Evolutionary conservation across 1,139 yeast species (phyloP).

Genomic region (Geotrichum aggregatum): DNA sequence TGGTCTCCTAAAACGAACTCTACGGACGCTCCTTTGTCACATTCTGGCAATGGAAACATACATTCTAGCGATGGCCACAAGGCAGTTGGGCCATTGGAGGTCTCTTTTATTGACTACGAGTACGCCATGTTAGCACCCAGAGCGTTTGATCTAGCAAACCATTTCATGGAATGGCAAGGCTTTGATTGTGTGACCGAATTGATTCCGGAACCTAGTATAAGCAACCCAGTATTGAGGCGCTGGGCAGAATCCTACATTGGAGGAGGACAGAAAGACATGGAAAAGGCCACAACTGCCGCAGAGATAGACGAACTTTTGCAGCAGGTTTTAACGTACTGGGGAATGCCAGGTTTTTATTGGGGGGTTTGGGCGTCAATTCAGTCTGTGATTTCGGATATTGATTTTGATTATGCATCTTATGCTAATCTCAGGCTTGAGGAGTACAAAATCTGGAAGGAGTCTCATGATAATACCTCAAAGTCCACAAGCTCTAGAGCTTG

Average conservation of each 20-base stretch:
- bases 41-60: no score
- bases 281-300: constrained; percentile 13
- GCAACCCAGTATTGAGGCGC: constrained; percentile 47
- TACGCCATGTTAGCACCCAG: constrained; percentile 77
- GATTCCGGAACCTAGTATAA: constrained; percentile 51
- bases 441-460: constrained; percentile 61
- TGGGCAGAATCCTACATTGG: constrained; percentile 43
- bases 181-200: constrained; percentile 61
- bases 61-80: neutral
- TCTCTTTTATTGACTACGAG: constrained; percentile 74
- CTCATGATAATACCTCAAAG: neutral
- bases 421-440: constrained; percentile 59
- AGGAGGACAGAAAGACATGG: constrained; percentile 2
- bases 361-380: constrained; percentile 83
- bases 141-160: constrained; percentile 82
- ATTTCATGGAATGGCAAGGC: constrained; percentile 85
- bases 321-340: constrained; percentile 62
- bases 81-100: constrained; percentile 26
- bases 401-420: constrained; percentile 65
- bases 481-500: no score
- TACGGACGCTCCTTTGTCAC: no score
- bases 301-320: constrained; percentile 45
- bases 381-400: constrained; percentile 63
- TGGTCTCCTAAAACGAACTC: constrained; percentile 25
- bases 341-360: constrained; percentile 82